A percentile compares a stretch with the other conserved stretches of the same genome.
Evolutionary conservation across 2,329 filamentous ascomycete species (phyloP).

Genomic region (Ascochyta fabae): DNA sequence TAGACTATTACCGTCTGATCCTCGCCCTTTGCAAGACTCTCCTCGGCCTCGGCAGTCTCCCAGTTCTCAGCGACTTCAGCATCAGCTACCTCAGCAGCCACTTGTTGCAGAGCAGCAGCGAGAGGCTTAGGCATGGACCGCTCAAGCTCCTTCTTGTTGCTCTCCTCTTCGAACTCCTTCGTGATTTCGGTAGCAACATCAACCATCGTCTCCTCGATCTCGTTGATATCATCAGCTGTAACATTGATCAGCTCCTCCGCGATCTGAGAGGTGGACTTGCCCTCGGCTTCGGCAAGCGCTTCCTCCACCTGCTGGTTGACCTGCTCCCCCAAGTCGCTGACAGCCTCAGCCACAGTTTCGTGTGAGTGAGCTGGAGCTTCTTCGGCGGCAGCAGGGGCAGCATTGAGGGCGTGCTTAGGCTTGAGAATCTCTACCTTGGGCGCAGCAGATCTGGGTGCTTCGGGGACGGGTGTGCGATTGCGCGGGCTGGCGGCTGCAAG

Average conservation of each 20-base stretch:
- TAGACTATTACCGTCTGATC: conserved; percentile 77
- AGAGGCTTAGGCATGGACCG: conserved; percentile 59
- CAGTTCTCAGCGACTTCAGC: conserved; percentile 78
- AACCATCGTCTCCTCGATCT: conserved; percentile 63
- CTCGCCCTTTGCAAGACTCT: conserved; percentile 71
- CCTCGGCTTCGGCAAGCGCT: conserved; percentile 61
- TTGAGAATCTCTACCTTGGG: conserved; percentile 56
- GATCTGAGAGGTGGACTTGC: conserved; percentile 51
- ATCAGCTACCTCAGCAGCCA: conserved; percentile 62
- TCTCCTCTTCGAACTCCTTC: conserved; percentile 60
- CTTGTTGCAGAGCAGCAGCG: conserved; percentile 64
- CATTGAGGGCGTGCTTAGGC: conserved; percentile 50
- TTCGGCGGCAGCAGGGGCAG: conserved; percentile 20
- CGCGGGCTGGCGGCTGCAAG: conserved; percentile 70
- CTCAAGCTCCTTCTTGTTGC: conserved; percentile 60
- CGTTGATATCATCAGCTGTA: conserved; percentile 56
- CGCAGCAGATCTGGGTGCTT: conserved; percentile 25
- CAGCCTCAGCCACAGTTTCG: conserved; percentile 74
- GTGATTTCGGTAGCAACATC: conserved; percentile 54
- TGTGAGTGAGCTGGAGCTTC: conserved; percentile 36
- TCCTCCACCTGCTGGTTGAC: conserved; percentile 69
- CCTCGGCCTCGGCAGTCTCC: conserved; percentile 83
- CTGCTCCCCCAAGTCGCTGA: conserved; percentile 68
- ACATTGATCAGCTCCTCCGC: conserved; percentile 50
- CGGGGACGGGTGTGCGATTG: conserved; percentile 50